Evolutionary conservation across 2,329 filamentous ascomycete species (phyloP).

Genomic region (Penicillium rolfsii): DNA sequence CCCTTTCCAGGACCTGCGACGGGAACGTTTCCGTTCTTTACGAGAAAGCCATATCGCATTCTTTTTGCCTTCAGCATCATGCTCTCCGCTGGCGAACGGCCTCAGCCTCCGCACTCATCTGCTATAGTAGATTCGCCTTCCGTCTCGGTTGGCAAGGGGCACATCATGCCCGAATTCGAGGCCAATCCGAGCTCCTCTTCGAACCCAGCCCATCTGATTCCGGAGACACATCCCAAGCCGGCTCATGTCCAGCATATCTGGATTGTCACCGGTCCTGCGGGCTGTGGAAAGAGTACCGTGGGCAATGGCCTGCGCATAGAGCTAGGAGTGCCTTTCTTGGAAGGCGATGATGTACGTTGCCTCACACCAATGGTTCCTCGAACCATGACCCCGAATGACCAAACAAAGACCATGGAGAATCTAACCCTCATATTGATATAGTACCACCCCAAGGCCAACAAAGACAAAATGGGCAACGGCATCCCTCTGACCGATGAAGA

Average conservation of each 20-base stretch:
- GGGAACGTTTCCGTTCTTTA: not conserved
- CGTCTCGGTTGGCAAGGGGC: conserved; percentile 24
- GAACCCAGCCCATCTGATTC: conserved; percentile 18
- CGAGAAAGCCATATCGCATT: not conserved
- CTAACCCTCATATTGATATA: conserved; percentile 28
- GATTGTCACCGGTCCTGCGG: conserved; percentile 78
- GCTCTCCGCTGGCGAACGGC: conserved; percentile 47
- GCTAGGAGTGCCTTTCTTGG: conserved; percentile 71
- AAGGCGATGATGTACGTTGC: conserved; percentile 72
- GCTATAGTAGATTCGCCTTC: conserved; percentile 29
- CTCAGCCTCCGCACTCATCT: conserved; percentile 32
- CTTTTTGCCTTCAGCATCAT: conserved; percentile 34
- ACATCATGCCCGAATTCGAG: conserved; percentile 25
- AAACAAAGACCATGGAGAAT: not conserved
- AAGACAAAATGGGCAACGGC: conserved; percentile 86
- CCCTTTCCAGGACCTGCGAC: not conserved
- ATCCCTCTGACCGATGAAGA: conserved; percentile 88
- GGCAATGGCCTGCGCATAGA: conserved; percentile 65
- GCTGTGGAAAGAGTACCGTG: conserved; percentile 78
- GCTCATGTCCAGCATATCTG: conserved; percentile 67
- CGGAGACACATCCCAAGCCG: conserved; percentile 11
- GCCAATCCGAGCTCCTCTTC: conserved; percentile 25
- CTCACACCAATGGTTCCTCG: not conserved
- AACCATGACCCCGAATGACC: not conserved
- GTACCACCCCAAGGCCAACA: conserved; percentile 66